phyloP scores from a whole-genome alignment of 495 filamentous ascomycete genomes.

The Massariosphaeria phaeospora region DNA sequence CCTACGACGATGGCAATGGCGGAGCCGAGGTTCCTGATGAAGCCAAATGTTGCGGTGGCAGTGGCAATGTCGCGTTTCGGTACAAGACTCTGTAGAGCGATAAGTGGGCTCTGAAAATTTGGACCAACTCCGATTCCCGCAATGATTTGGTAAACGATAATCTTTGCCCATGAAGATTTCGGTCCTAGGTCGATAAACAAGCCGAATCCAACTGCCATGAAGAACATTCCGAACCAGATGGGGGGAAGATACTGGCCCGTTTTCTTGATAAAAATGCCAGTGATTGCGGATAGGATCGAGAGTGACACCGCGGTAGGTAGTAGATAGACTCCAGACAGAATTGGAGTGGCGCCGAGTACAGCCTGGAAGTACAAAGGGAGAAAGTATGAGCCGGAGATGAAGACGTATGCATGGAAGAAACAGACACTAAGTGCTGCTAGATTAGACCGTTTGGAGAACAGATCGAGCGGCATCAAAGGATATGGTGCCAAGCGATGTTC shows the following conservation, averaged over 20 bases:
- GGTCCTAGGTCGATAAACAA: conserved; percentile 57
- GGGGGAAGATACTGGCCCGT: conserved; percentile 54
- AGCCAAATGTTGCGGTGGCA: conserved; percentile 70
- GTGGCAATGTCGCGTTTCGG: conserved; percentile 63
- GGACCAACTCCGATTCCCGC: conserved; percentile 63
- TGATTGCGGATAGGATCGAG: conserved; percentile 57
- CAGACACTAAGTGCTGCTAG: conserved; percentile 34
- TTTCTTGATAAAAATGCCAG: conserved; percentile 69
- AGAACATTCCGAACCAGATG: conserved; percentile 53
- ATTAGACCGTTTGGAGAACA: conserved; percentile 51
- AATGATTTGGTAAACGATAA: conserved; percentile 60
- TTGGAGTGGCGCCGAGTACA: conserved; percentile 64
- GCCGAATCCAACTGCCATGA: conserved; percentile 62
- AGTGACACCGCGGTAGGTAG: conserved; percentile 69
- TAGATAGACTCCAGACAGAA: conserved; percentile 74
- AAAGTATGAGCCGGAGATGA: conserved; percentile 38
- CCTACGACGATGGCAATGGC: conserved; percentile 72
- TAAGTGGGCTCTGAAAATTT: conserved; percentile 69
- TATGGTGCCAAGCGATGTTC: conserved; percentile 70
- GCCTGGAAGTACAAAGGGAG: conserved; percentile 36
- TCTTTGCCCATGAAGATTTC: conserved; percentile 51
- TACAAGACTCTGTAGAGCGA: conserved; percentile 71
- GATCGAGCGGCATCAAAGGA: conserved; percentile 68
- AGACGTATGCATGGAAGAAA: conserved; percentile 35
- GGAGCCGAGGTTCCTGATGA: conserved; percentile 67